phyloP scores from a whole-genome alignment of 352 stramenopile genomes.

The Phytopythium mirpurense region DNA sequence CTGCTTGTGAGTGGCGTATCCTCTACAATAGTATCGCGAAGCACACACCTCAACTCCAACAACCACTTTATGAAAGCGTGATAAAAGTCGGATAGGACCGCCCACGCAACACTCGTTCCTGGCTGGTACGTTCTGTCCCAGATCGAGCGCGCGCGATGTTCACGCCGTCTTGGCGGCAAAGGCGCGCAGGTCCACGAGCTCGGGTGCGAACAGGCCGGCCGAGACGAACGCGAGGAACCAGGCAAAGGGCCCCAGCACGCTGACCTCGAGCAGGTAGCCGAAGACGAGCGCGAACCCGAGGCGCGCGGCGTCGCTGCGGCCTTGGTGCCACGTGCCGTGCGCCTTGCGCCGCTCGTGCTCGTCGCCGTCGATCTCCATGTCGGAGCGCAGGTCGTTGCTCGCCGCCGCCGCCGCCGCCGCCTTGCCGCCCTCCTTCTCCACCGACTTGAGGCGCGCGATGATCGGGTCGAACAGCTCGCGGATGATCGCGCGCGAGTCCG shows the following conservation, averaged over 20 bases:
- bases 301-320: slow-evolving; percentile 57
- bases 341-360: slow-evolving; percentile 17
- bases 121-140: too few relatives aligned
- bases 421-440: slow-evolving; percentile 16
- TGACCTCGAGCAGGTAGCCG: slow-evolving; percentile 48
- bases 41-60: too few relatives aligned
- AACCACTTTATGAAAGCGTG: neutral
- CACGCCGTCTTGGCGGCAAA: slow-evolving; percentile 48
- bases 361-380: slow-evolving; percentile 27
- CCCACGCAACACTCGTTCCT: too few relatives aligned
- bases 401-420: slow-evolving; percentile 7
- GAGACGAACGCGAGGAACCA: slow-evolving; percentile 70
- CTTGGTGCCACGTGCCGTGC: slow-evolving; percentile 43
- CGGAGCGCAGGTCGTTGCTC: slow-evolving; percentile 24
- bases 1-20: too few relatives aligned
- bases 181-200: slow-evolving; percentile 69
- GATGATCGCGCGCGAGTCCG: slow-evolving; percentile 56
- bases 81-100: too few relatives aligned
- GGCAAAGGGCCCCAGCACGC: slow-evolving; percentile 55
- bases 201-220: slow-evolving; percentile 50
- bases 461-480: slow-evolving; percentile 71
- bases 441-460: slow-evolving; percentile 54
- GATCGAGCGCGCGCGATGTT: too few relatives aligned
- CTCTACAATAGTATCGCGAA: too few relatives aligned
- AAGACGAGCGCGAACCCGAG: slow-evolving; percentile 65